Percentiles rank a stretch among this genome's conserved stretches.
Evolutionary conservation across 257 asterid genomes (phyloP).

Genomic region (Penstemon barbatus): DNA sequence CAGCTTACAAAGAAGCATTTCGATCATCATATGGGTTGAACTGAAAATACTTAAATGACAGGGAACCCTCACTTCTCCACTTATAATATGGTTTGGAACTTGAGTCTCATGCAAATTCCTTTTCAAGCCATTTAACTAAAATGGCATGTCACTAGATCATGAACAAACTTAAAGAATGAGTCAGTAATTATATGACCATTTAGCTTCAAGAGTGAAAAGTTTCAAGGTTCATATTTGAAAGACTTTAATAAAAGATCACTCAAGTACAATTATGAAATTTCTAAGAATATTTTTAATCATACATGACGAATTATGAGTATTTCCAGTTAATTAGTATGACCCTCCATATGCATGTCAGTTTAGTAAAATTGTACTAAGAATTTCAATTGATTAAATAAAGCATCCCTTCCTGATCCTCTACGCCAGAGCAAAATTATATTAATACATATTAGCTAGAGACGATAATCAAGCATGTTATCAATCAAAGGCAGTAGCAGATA

Average conservation of each 20-base stretch:
- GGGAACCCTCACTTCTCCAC: not conserved
- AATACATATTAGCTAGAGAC: constrained; percentile 12
- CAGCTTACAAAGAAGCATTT: constrained; percentile 9
- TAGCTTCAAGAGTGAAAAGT: too few species aligned
- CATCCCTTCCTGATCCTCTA: not conserved
- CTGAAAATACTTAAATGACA: constrained; percentile 14
- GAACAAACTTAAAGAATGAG: too few species aligned
- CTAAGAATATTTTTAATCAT: too few species aligned
- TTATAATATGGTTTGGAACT: not conserved
- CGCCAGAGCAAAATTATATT: constrained; percentile 2
- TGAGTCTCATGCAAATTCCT: constrained; percentile 5
- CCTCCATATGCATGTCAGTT: too few species aligned
- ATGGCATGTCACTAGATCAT: too few species aligned
- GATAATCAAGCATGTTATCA: not conserved
- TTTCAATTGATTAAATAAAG: not conserved
- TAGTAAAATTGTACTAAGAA: not conserved
- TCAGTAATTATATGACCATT: too few species aligned
- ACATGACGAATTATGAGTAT: too few species aligned
- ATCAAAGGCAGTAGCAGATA: constrained; percentile 7
- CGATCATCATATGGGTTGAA: constrained; percentile 18
- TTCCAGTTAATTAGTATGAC: too few species aligned
- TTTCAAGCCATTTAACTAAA: not conserved
- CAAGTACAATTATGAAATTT: too few species aligned
- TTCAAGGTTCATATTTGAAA: too few species aligned
- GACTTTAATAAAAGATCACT: too few species aligned